phyloP scores from a whole-genome alignment of 169 alveolate species.

The Sarcocystis neurona region DNA sequence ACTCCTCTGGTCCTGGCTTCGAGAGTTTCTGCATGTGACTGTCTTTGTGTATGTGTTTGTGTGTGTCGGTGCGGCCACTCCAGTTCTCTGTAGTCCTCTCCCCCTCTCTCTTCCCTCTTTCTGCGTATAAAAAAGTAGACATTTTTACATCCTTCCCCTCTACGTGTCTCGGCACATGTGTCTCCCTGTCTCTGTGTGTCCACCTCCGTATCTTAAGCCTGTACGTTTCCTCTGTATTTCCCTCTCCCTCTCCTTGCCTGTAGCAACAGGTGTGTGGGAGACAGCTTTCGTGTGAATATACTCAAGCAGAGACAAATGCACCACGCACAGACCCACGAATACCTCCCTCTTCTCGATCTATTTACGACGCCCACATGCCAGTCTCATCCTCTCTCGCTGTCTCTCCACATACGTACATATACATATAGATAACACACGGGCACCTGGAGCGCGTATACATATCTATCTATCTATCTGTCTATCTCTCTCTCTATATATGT shows the following conservation, averaged over 20 bases:
- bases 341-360: too few species aligned
- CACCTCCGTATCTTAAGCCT: neutral
- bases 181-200: neutral
- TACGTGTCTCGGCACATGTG: neutral
- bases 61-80: too few species aligned
- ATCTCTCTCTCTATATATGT: neutral
- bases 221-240: too few species aligned
- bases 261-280: neutral
- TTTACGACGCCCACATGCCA: too few species aligned
- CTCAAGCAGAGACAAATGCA: neutral
- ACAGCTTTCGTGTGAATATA: neutral
- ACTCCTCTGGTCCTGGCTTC: too few species aligned
- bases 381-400: neutral
- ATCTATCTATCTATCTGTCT: too few species aligned
- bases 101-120: neutral
- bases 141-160: neutral
- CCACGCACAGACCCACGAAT: too few species aligned
- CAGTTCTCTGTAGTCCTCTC: neutral
- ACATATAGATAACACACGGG: neutral
- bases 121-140: neutral
- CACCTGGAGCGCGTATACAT: too few species aligned
- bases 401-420: neutral
- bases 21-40: too few species aligned
- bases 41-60: too few species aligned
- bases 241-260: neutral